Conservation (phyloP, 2,329 filamentous ascomycete genomes). For the Diplodia mutila region DNA sequence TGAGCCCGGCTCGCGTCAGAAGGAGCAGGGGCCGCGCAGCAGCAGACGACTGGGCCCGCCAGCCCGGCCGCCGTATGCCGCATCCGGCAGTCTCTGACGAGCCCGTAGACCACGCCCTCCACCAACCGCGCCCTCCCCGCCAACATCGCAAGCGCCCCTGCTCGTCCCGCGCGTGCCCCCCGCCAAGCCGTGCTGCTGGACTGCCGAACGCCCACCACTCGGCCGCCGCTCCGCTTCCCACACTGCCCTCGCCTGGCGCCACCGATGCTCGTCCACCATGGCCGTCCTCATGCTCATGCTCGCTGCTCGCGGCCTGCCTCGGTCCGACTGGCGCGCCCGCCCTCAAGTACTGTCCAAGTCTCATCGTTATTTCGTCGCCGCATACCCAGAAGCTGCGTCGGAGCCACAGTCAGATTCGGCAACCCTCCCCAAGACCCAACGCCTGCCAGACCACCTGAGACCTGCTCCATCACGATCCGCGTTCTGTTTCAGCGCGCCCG, state of each 20-base stretch:
- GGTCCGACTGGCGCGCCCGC: slow-evolving; percentile 14
- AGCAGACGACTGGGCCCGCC: neutral
- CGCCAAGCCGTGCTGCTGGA: neutral
- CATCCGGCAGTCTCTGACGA: slow-evolving; percentile 25
- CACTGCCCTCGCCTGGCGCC: neutral
- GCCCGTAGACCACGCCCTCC: neutral
- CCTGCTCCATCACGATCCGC: neutral
- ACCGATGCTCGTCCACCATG: neutral
- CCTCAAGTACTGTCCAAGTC: slow-evolving; percentile 9
- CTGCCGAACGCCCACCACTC: neutral
- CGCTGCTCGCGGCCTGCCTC: slow-evolving; percentile 15
- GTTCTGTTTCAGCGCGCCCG: neutral
- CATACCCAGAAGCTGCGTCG: neutral
- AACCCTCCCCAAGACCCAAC: neutral
- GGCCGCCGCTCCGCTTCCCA: neutral
- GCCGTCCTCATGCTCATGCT: slow-evolving; percentile 1
- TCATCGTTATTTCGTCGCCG: slow-evolving; percentile 5
- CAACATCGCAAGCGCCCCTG: slow-evolving; percentile 1
- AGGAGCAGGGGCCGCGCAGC: neutral
- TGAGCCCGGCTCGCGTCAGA: slow-evolving; percentile 1
- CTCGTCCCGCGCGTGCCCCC: neutral
- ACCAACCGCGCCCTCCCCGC: neutral
- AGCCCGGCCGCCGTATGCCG: slow-evolving; percentile 16
- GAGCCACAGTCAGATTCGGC: slow-evolving; percentile 4
- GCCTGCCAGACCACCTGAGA: slow-evolving; percentile 3